Evolutionary conservation across 148 eudicot species (phyloP).

Genomic region (Vaccinium vitisidaea): DNA sequence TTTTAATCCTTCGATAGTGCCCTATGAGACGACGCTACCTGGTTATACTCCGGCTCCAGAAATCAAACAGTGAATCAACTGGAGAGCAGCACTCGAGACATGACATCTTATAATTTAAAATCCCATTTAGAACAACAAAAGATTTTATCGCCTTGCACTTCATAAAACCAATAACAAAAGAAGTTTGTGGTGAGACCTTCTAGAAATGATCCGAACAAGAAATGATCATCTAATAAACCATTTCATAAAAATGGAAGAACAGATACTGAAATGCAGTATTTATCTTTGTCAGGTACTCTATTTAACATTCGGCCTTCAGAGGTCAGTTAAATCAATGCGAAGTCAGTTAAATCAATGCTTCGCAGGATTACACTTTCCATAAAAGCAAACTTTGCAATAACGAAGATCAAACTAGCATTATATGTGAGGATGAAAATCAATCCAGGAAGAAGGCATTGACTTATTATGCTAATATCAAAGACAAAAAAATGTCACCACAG

Average conservation of each 20-base stretch:
- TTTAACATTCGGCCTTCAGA: neutral
- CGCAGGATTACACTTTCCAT: neutral
- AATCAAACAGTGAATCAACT: neutral
- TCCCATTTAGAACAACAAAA: neutral
- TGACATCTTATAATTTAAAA: neutral
- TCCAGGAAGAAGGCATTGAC: neutral
- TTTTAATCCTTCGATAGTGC: too few species aligned
- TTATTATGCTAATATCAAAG: neutral
- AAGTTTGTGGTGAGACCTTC: neutral
- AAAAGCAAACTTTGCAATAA: neutral
- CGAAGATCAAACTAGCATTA: neutral
- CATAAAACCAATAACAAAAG: neutral
- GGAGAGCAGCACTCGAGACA: neutral
- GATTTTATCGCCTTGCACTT: neutral
- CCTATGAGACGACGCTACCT: too few species aligned
- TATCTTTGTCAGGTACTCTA: neutral
- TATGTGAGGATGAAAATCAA: neutral
- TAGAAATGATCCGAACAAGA: neutral
- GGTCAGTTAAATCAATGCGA: neutral
- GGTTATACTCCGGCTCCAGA: neutral
- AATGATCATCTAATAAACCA: neutral
- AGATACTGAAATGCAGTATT: neutral
- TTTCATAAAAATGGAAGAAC: neutral
- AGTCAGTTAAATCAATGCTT: neutral
- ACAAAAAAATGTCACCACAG: neutral